Percentiles rank a stretch among this genome's conserved stretches.
Evolutionary conservation across 108 stramenopile species (phyloP).

Genomic region (Thalassiosira profunda): DNA sequence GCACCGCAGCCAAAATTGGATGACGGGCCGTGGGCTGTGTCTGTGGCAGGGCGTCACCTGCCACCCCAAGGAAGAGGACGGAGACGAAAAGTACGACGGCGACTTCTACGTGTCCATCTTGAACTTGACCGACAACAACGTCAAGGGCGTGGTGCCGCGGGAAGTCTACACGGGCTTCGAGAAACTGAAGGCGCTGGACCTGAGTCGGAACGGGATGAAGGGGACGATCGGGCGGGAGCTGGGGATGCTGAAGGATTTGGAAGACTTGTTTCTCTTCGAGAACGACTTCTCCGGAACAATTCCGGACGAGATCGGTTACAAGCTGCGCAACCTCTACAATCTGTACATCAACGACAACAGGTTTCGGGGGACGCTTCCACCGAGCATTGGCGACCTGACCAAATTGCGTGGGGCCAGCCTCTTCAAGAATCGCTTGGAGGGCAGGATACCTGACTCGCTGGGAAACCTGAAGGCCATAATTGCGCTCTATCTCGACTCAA

Average conservation of each 20-base stretch:
- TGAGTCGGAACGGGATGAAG: neutral
- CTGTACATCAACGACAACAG: slow-evolving; percentile 52
- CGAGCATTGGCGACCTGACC: slow-evolving; percentile 38
- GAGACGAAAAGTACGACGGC: slow-evolving; percentile 10
- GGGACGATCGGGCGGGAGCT: neutral
- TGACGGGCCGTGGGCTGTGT: slow-evolving; percentile 27
- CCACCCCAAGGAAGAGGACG: slow-evolving; percentile 15
- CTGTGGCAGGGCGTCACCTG: slow-evolving; percentile 41
- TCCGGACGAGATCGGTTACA: slow-evolving; percentile 7
- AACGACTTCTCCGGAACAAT: neutral
- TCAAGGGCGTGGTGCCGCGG: neutral
- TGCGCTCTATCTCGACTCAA: slow-evolving; percentile 54
- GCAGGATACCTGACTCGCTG: slow-evolving; percentile 49
- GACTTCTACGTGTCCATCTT: slow-evolving; percentile 32
- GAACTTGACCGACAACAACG: neutral
- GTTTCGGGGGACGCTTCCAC: slow-evolving; percentile 60
- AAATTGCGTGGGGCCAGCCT: slow-evolving; percentile 39
- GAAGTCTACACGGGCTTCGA: neutral
- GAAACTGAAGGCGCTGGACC: neutral
- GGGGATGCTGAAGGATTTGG: neutral
- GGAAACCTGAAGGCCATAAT: slow-evolving; percentile 27
- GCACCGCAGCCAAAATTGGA: slow-evolving; percentile 26
- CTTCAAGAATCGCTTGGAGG: slow-evolving; percentile 41
- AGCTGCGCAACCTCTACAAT: slow-evolving; percentile 26
- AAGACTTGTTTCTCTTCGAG: neutral